Evolutionary conservation across 306 rosid species (phyloP).

Genomic region (Glycine soja): DNA sequence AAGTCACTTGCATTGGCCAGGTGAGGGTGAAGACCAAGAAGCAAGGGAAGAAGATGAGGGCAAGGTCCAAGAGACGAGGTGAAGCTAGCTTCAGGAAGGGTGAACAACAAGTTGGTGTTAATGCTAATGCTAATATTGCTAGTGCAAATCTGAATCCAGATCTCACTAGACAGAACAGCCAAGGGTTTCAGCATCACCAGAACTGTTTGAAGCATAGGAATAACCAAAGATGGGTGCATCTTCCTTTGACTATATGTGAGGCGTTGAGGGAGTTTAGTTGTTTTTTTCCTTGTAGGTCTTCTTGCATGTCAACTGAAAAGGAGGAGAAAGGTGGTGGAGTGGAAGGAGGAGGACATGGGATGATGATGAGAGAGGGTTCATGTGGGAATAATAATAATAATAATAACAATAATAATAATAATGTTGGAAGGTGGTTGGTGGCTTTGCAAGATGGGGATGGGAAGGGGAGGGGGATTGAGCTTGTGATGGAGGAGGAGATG

Average conservation of each 20-base stretch:
- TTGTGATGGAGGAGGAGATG: conserved; percentile 59
- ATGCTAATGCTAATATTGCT: no score
- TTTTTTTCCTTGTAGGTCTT: conserved; percentile 81
- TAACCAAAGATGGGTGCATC: conserved; percentile 82
- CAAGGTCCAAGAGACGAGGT: conserved; percentile 66
- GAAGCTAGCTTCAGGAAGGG: conserved; percentile 75
- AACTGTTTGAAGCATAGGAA: conserved; percentile 64
- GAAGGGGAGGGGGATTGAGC: conserved; percentile 67
- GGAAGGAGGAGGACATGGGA: conserved; percentile 12
- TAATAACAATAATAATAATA: conserved; percentile 52
- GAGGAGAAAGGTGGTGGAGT: conserved; percentile 42
- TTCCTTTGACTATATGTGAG: conserved; percentile 88
- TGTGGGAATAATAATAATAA: conserved; percentile 32
- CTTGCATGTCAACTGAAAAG: conserved; percentile 59
- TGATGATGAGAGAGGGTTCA: conserved; percentile 46
- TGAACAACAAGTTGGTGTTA: conserved; percentile 26
- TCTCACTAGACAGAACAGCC: conserved; percentile 55
- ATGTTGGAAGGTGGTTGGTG: conserved; percentile 83
- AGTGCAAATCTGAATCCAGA: conserved; percentile 4
- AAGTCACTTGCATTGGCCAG: conserved; percentile 95
- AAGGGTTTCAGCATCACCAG: conserved; percentile 52
- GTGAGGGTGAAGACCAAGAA: conserved; percentile 91
- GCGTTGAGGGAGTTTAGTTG: conserved; percentile 90
- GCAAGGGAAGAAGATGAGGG: conserved; percentile 84
- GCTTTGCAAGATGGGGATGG: conserved; percentile 75